These are phyloP conservation scores for Eremothecium gossypii DNA, from an alignment of 1,139 yeast species.

Conservation along the genomic window DNA sequence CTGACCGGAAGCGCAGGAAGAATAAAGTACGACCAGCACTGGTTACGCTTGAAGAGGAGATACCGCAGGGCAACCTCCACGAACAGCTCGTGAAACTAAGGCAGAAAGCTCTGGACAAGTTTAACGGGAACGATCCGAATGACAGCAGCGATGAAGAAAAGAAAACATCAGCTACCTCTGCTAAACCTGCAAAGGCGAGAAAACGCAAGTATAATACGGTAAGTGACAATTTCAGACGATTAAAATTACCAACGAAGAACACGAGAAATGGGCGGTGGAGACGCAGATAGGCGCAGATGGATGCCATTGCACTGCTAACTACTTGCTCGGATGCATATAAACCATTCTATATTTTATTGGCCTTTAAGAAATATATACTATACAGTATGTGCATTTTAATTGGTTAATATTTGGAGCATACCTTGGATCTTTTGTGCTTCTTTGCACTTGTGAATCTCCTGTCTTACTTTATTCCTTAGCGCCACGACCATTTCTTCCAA, in stretches of 20 bases:
- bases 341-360: too few relatives aligned
- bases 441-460: slow-evolving; percentile 67
- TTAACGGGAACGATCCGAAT: slow-evolving; percentile 12
- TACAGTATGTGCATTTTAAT: slow-evolving; percentile 12
- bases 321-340: too few relatives aligned
- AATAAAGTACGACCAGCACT: slow-evolving; percentile 2
- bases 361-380: too few relatives aligned
- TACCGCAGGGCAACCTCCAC: slow-evolving; percentile 18
- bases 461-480: slow-evolving; percentile 50
- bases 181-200: slow-evolving; percentile 5
- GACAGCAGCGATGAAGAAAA: slow-evolving; percentile 8
- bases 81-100: slow-evolving; percentile 23
- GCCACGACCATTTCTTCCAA: slow-evolving; percentile 61
- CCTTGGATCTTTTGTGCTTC: slow-evolving; percentile 90
- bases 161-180: slow-evolving; percentile 9
- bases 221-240: slow-evolving; percentile 28
- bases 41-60: slow-evolving; percentile 2
- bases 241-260: slow-evolving; percentile 23
- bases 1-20: slow-evolving; percentile 9
- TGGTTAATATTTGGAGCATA: slow-evolving; percentile 75
- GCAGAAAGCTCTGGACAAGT: slow-evolving; percentile 18
- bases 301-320: not conserved
- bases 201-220: slow-evolving; percentile 29
- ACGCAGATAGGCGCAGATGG: slow-evolving; percentile 11
- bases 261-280: slow-evolving; percentile 16